These are phyloP conservation scores for Camillea tinctor DNA, from an alignment of 2,329 filamentous ascomycete species.

Conservation along the genomic window DNA sequence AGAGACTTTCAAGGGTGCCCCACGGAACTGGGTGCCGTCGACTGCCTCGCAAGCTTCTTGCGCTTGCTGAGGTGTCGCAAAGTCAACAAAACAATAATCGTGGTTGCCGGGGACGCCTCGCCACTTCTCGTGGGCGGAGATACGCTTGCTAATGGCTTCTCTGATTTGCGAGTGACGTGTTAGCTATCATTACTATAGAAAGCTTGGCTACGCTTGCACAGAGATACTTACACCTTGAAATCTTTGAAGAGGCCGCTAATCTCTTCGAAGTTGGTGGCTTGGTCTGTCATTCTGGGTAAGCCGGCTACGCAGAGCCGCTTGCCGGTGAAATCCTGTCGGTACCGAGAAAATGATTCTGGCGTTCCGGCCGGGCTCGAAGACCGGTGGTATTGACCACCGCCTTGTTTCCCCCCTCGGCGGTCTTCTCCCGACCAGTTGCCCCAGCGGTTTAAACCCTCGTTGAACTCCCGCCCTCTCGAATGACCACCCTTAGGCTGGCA, in stretches of 20 bases:
- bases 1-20: slow-evolving; percentile 25
- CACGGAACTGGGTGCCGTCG: slow-evolving; percentile 31
- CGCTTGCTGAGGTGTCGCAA: slow-evolving; percentile 54
- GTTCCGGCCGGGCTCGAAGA: background rate
- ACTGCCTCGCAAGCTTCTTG: slow-evolving; percentile 47
- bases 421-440: slow-evolving; percentile 39
- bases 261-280: slow-evolving; percentile 45
- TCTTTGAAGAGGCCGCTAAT: slow-evolving; percentile 46
- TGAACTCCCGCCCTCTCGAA: slow-evolving; percentile 17
- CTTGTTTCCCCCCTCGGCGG: slow-evolving; percentile 1
- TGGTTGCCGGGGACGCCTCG: slow-evolving; percentile 51
- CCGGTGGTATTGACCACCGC: background rate
- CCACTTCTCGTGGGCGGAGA: slow-evolving; percentile 58
- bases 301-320: slow-evolving; percentile 52
- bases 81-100: slow-evolving; percentile 67
- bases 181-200: background rate
- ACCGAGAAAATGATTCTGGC: background rate
- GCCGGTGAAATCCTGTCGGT: slow-evolving; percentile 19
- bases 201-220: no score
- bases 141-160: slow-evolving; percentile 47
- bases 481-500: slow-evolving; percentile 53
- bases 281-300: slow-evolving; percentile 47
- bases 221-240: slow-evolving; percentile 42
- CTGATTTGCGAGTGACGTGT: slow-evolving; percentile 16
- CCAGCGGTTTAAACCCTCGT: slow-evolving; percentile 40